Conservation (phyloP, 2,329 filamentous ascomycete species). For the Byssoonygena ceratinophila region DNA sequence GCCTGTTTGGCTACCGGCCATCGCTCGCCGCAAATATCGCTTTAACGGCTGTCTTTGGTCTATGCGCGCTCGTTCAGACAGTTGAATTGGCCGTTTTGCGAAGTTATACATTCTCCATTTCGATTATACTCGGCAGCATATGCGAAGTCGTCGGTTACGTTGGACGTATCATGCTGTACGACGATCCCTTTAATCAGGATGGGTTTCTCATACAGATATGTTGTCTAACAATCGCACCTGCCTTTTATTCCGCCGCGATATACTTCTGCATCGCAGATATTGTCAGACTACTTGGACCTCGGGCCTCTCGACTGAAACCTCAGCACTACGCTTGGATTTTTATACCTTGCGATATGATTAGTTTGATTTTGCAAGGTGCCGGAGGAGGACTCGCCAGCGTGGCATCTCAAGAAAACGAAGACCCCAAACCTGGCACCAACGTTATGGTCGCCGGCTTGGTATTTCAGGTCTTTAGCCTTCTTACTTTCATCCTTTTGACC, state of each 20-base stretch:
- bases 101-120: constrained; percentile 36
- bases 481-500: constrained; percentile 25
- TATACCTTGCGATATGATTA: constrained; percentile 35
- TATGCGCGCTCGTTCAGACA: constrained; percentile 32
- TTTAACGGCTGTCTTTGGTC: constrained; percentile 36
- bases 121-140: constrained; percentile 47
- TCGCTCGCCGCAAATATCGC: constrained; percentile 33
- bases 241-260: constrained; percentile 53
- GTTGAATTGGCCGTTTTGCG: constrained; percentile 30
- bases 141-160: constrained; percentile 53
- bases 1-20: constrained; percentile 38
- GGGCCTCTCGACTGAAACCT: constrained; percentile 34
- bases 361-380: constrained; percentile 34
- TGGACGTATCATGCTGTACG: constrained; percentile 48
- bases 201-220: constrained; percentile 58
- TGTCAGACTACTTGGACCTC: constrained; percentile 31
- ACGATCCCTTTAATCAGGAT: constrained; percentile 48
- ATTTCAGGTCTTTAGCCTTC: constrained; percentile 34
- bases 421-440: constrained; percentile 26
- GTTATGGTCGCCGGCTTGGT: constrained; percentile 34
- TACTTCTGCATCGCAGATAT: constrained; percentile 51
- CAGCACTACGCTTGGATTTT: constrained; percentile 31
- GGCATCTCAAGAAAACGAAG: constrained; percentile 14
- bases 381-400: constrained; percentile 31
- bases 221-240: constrained; percentile 48